A percentile compares a stretch with the other conserved stretches of the same genome.
Evolutionary conservation across 768 basidiomycete genomes (phyloP).

Genomic region (Cystofilobasidium macerans): DNA sequence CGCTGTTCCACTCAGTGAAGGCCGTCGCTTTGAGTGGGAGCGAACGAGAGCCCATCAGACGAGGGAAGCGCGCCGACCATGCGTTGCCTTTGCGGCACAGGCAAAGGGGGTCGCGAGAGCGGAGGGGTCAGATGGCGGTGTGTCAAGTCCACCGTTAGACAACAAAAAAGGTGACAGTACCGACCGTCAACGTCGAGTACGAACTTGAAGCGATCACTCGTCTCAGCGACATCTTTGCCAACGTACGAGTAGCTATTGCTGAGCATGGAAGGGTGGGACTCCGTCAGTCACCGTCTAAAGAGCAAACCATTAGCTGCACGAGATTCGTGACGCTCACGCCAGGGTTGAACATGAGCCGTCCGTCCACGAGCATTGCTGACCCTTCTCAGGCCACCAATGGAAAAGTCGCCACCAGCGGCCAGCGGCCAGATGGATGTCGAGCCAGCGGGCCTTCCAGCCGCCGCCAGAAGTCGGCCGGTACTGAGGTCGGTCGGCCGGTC

Average conservation of each 20-base stretch:
- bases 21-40: not conserved
- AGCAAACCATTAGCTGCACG: not conserved
- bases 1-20: not conserved
- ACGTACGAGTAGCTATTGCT: not conserved
- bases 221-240: not conserved
- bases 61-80: not conserved
- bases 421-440: not conserved
- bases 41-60: not conserved
- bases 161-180: too few relatives aligned
- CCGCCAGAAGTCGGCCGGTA: too few relatives aligned
- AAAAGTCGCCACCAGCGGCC: not conserved
- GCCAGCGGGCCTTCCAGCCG: not conserved
- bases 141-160: too few relatives aligned
- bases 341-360: not conserved
- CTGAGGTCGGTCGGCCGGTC: too few relatives aligned
- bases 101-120: too few relatives aligned
- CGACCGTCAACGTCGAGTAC: constrained; percentile 3
- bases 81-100: not conserved
- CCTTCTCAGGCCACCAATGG: not conserved
- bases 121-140: too few relatives aligned
- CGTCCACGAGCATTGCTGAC: not conserved
- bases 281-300: not conserved
- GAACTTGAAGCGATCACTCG: not conserved
- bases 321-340: not conserved
- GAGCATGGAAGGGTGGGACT: not conserved